phyloP scores from a whole-genome alignment of 164 flowering plant genomes.

The Cinnamomum chago region DNA sequence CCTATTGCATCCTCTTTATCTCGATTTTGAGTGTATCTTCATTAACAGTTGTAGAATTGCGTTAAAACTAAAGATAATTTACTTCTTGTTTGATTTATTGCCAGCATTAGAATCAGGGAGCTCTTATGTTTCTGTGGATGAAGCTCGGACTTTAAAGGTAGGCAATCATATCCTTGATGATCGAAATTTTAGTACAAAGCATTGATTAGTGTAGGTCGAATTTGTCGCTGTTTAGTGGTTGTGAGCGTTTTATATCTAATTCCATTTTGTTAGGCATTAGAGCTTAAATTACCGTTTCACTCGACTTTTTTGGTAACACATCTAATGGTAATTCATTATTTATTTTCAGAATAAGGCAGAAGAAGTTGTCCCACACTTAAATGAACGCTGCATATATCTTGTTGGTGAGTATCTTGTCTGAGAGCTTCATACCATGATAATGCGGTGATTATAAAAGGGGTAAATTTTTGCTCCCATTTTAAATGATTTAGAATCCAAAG shows the following conservation, averaged over 20 bases:
- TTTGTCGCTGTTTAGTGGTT: not conserved
- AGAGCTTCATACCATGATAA: not conserved
- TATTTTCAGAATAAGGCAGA: constrained; percentile 69
- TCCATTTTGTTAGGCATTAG: not conserved
- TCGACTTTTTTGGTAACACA: not conserved
- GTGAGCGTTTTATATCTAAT: not conserved
- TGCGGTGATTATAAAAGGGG: too few species aligned
- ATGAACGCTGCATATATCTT: constrained; percentile 84
- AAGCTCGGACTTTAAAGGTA: constrained; percentile 60
- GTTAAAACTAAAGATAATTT: constrained; percentile 1
- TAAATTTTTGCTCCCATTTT: too few species aligned
- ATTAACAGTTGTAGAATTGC: not conserved
- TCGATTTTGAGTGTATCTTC: not conserved
- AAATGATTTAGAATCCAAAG: too few species aligned
- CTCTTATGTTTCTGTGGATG: constrained; percentile 37
- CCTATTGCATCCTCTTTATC: too few species aligned
- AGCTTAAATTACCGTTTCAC: not conserved
- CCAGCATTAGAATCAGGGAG: constrained; percentile 42
- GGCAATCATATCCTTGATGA: not conserved
- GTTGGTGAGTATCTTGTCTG: constrained; percentile 63
- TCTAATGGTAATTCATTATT: constrained; percentile 16
- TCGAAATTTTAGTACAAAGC: not conserved
- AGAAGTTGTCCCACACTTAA: constrained; percentile 58
- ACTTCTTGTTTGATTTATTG: not conserved
- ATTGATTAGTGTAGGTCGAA: not conserved